Conservation (phyloP, 2,329 filamentous ascomycete species). For the Annulohypoxylon truncatum region DNA sequence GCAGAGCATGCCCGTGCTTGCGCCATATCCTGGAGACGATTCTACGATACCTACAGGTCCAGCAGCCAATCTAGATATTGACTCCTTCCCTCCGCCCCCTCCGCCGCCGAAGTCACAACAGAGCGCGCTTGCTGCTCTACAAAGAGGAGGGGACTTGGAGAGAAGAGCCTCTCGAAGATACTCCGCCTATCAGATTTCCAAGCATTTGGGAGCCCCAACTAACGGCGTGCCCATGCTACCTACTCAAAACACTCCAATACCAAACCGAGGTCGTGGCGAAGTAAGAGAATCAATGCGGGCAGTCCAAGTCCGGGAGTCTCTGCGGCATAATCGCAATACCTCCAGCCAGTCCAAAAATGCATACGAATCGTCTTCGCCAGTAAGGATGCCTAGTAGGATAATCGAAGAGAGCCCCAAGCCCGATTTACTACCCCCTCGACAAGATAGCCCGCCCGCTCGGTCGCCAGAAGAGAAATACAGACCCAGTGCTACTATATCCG, state of each 20-base stretch:
- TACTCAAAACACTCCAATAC: conserved; percentile 82
- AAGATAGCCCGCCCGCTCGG: conserved; percentile 62
- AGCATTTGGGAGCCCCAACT: conserved; percentile 83
- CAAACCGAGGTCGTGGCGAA: conserved; percentile 83
- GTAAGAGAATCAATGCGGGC: conserved; percentile 84
- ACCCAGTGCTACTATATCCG: conserved; percentile 69
- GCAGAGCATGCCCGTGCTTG: conserved; percentile 80
- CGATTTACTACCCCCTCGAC: conserved; percentile 45
- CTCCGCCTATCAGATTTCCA: conserved; percentile 96
- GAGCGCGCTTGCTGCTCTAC: conserved; percentile 89
- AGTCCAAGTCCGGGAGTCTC: conserved; percentile 65
- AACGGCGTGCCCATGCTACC: conserved; percentile 90
- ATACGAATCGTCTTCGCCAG: conserved; percentile 69
- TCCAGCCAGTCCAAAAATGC: conserved; percentile 58
- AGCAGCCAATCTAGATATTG: conserved; percentile 65
- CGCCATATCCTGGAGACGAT: conserved; percentile 75
- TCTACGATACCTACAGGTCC: conserved; percentile 60
- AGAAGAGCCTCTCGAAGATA: conserved; percentile 92
- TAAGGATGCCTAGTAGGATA: conserved; percentile 68
- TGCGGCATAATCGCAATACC: conserved; percentile 61
- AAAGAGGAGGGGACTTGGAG: conserved; percentile 92
- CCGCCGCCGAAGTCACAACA: conserved; percentile 86
- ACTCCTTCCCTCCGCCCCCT: conserved; percentile 78
- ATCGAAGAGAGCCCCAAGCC: conserved; percentile 66
- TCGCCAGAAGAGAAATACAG: conserved; percentile 75